A percentile compares a stretch with the other conserved stretches of the same genome.
Evolutionary conservation across 2,329 filamentous ascomycete genomes (phyloP).

Genomic region (Simplicillium sp.): DNA sequence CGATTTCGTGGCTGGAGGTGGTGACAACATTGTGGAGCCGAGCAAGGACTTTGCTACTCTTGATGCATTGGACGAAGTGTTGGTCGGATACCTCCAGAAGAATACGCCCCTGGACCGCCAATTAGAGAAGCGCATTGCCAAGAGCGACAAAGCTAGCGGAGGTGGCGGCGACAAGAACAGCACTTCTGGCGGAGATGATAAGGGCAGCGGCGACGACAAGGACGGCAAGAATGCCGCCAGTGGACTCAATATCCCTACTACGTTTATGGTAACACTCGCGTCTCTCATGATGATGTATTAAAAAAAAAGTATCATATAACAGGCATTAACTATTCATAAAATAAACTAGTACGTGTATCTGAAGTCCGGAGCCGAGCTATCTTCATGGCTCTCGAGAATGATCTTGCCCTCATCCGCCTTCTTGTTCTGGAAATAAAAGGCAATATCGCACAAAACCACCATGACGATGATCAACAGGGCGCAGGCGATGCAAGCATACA

Average conservation of each 20-base stretch:
- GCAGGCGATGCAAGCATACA: constrained; percentile 46
- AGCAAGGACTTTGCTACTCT: constrained; percentile 30
- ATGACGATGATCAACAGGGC: constrained; percentile 35
- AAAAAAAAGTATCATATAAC: too few relatives aligned
- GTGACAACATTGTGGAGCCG: constrained; percentile 49
- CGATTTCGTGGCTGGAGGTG: constrained; percentile 53
- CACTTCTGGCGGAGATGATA: neutral
- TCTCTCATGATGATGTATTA: too few relatives aligned
- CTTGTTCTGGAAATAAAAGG: constrained; percentile 33
- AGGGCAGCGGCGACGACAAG: neutral
- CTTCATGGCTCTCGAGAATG: constrained; percentile 37
- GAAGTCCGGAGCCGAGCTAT: constrained; percentile 5
- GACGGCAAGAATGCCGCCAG: neutral
- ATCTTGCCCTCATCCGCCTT: constrained; percentile 44
- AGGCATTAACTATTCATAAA: too few relatives aligned
- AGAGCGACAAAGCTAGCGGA: constrained; percentile 3
- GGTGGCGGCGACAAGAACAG: constrained; percentile 1
- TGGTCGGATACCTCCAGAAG: constrained; percentile 38
- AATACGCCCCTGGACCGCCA: constrained; percentile 38
- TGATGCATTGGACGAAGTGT: constrained; percentile 44
- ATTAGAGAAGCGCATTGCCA: constrained; percentile 31
- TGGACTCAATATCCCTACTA: neutral
- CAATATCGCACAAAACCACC: constrained; percentile 28
- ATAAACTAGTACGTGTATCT: constrained; percentile 6
- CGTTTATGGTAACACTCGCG: neutral